These are phyloP conservation scores for Phialemoniopsis sp. DNA, from an alignment of 2,329 filamentous ascomycete genomes.

Conservation along the genomic window DNA sequence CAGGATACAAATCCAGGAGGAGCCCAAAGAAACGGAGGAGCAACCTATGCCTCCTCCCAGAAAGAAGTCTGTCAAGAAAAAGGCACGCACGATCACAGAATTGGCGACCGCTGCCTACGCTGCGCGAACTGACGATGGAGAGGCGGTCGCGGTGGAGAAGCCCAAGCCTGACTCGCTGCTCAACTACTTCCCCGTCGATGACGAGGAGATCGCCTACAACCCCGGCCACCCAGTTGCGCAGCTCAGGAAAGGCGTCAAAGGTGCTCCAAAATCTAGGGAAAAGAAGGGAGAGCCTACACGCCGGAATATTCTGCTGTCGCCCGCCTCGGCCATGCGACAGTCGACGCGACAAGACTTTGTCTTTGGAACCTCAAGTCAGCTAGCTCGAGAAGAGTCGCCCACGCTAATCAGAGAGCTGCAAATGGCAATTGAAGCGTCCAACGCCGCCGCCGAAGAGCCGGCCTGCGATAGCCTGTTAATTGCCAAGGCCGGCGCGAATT, in stretches of 20 bases:
- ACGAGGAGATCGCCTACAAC: constrained; percentile 23
- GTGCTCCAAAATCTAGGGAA: constrained; percentile 25
- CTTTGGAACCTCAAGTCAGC: constrained; percentile 83
- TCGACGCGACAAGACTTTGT: constrained; percentile 70
- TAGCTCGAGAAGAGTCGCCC: constrained; percentile 70
- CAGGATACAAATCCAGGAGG: background rate
- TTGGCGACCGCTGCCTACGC: constrained; percentile 69
- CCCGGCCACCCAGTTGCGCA: constrained; percentile 20
- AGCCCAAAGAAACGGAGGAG: background rate
- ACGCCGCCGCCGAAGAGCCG: constrained; percentile 32
- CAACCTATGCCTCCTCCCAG: constrained; percentile 1
- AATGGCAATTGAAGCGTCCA: constrained; percentile 56
- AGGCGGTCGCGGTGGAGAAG: constrained; percentile 15
- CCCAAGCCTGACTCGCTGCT: constrained; percentile 33
- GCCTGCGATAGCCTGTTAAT: constrained; percentile 23
- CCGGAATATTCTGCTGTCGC: constrained; percentile 60
- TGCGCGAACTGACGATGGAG: constrained; percentile 28
- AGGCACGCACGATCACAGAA: constrained; percentile 72
- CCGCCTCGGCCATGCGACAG: constrained; percentile 61
- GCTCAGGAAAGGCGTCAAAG: constrained; percentile 32
- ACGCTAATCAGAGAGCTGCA: constrained; percentile 60
- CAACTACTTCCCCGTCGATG: constrained; percentile 37
- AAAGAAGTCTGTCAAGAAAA: constrained; percentile 58
- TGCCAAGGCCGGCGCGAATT: constrained; percentile 12
- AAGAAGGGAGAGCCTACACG: constrained; percentile 30